Conservation (phyloP, 1,284 basidiomycete genomes). For the Leccinum olivaceoglutinosum region DNA sequence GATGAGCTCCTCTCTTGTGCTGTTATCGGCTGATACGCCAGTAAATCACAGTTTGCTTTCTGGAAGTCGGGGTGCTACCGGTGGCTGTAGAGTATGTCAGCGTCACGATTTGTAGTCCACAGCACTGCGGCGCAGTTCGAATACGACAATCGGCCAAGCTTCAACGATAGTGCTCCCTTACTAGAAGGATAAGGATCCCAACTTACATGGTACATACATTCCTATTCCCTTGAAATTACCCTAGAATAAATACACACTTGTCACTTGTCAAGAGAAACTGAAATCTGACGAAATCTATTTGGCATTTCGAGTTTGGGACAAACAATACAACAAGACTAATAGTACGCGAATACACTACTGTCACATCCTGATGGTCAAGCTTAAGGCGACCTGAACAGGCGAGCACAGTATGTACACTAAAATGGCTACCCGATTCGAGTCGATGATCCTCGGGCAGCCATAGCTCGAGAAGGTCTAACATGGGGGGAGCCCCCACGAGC, state of each 20-base stretch:
- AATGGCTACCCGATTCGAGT: background rate
- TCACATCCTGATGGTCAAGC: background rate
- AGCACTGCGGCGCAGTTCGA: no score
- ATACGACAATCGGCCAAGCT: no score
- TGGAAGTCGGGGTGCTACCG: background rate
- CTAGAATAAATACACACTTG: no score
- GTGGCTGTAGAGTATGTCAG: background rate
- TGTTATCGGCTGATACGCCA: background rate
- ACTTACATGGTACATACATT: background rate
- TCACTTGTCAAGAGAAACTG: no score
- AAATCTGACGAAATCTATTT: no score
- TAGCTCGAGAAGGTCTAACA: background rate
- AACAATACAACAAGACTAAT: no score
- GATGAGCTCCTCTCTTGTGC: background rate
- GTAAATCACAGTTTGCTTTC: background rate
- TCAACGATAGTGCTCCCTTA: no score
- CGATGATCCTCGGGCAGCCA: background rate
- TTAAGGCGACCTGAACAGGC: background rate
- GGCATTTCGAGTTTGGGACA: no score
- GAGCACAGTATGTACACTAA: background rate
- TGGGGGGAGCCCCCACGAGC: background rate
- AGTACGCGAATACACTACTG: background rate
- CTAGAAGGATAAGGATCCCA: background rate
- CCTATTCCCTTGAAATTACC: no score
- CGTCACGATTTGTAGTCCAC: background rate